Percentiles rank a stretch among this genome's conserved stretches.
Conservation (phyloP, 192 early-diverging fungal species). For the Phlyctochytrium bullatum region DNA sequence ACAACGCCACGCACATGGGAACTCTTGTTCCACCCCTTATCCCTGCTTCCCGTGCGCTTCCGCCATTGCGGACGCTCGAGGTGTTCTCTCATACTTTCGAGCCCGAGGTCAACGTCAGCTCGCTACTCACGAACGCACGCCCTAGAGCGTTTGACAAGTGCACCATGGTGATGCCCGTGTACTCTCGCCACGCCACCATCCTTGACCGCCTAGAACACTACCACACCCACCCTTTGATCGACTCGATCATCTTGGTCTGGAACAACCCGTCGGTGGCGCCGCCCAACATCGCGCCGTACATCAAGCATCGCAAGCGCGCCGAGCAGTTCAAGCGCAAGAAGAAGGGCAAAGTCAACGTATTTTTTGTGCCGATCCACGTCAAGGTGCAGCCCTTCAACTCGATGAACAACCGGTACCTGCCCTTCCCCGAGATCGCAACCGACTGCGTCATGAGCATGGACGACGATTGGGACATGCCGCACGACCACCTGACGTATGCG, state of each 20-base stretch:
- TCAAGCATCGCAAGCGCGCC: background rate
- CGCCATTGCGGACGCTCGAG: slow-evolving; percentile 15
- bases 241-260: slow-evolving; percentile 32
- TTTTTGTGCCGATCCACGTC: slow-evolving; percentile 24
- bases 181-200: slow-evolving; percentile 18
- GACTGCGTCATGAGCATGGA: slow-evolving; percentile 38
- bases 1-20: background rate
- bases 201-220: slow-evolving; percentile 22
- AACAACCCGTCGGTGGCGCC: slow-evolving; percentile 31
- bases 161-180: slow-evolving; percentile 30
- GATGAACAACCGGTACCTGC: slow-evolving; percentile 34
- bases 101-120: background rate
- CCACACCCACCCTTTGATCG: slow-evolving; percentile 20
- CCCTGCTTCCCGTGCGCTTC: background rate
- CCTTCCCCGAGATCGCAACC: slow-evolving; percentile 26
- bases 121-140: background rate
- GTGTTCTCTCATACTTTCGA: slow-evolving; percentile 12
- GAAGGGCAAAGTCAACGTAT: background rate
- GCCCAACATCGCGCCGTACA: background rate
- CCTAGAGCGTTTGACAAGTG: slow-evolving; percentile 28
- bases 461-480: slow-evolving; percentile 38
- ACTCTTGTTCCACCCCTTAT: background rate
- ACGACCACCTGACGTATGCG: slow-evolving; percentile 25
- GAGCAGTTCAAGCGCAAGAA: background rate
- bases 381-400: slow-evolving; percentile 16